Base-by-base conservation (phyloP, 176 grass and related monocot genomes). In the Phragmites australis region DNA sequence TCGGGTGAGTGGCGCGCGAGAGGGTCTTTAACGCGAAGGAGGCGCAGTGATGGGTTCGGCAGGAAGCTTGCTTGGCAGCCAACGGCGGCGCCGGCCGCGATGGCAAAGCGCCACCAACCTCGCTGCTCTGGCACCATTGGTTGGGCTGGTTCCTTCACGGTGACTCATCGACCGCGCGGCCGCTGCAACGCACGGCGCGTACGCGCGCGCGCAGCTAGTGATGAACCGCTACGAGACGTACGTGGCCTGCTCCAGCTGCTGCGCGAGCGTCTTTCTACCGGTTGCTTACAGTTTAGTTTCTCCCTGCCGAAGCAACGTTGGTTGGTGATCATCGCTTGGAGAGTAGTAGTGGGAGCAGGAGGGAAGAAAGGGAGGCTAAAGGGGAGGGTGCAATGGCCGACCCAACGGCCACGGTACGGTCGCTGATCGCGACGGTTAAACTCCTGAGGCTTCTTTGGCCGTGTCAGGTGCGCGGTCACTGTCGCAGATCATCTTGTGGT, bases 221-320 rank as follows among this genome's bases (percentile, higher is more conserved):
- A 19, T 43, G 32, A 6, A 0, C 18, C 10, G 51, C 40, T 46
- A 11, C 50, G 65, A 21, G 31, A 39, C 50, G 26, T 37, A n/a
- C 52, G 76, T 44, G 19, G 12, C n/a, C 69, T n/a, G 27, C 69
- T 52, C 16, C 45, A 16, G 66, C 41, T 26, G 30, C 29, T 48
- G 19, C 37, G 69, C 32, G 5, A 3, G 13, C 29, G 74, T 17
- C 34, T 72, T 31, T 85, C 19, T 58, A 15, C 54, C 53, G 53
- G 29, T 85, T 86, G 88, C 83, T 82, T 89, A 59, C 66, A 17
- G 41, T 2, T 10, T 19, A 70, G 76, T 98, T 91, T 34, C 77
- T 94, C 83, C 0, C 46, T 61, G 85, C 43, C 61, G 65, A 97
- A 97, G 95, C 95, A 94, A 97, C 60, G 70, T 59, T 59, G 90